Base-by-base conservation (phyloP, 805 yeast genomes). In the Komagataella mondaviorum region DNA sequence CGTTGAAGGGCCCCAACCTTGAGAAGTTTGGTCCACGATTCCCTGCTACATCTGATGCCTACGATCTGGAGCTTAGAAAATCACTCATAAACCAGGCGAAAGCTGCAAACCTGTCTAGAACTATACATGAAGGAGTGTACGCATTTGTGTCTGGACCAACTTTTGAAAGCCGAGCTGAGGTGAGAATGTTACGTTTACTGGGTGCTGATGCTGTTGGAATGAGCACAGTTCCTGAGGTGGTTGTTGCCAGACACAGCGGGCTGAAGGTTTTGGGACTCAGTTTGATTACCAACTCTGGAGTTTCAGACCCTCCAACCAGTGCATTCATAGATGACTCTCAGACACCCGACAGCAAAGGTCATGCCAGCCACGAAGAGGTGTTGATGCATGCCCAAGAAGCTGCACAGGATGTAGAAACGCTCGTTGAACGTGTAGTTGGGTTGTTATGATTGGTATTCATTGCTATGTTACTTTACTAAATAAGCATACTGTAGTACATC, bases 161-260 rank as follows among this genome's bases (percentile, higher is more conserved):
- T 1, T 91, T 84, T 66, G 99, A 91, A 69, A 78, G 87, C 2
- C 75, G 96, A 59, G 96, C 97, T 0, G 99, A 91, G 69, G 85
- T 84, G n/a, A 73, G 95, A 52, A 72, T 83, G 73, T 70, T 91
- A 48, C 66, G 80, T 54, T 57, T 69, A 5, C 56, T 85, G 24
- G 98, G 98, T 7, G 96, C 88, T 50, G 98, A 91, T 65, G 86
- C 93, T 0, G 98, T 90, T 2, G 98, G 98, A 3, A 91, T 91
- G 99, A 85, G 96, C 52, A 93, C 98, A 0, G 97, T 91, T 39
- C 97, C 99, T 0, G 99, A 91, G 66, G 96, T 88, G 2, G 80
- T 88, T 54, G 84, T 88, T 17, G 98, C 96, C 1, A 81, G 96
- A 63, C 98, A 93, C 64, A 76, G 82, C 53, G 95, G 90, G 1